Base-by-base conservation (phyloP, 495 filamentous ascomycete genomes). In the Aspergillus carlsbadensis region DNA sequence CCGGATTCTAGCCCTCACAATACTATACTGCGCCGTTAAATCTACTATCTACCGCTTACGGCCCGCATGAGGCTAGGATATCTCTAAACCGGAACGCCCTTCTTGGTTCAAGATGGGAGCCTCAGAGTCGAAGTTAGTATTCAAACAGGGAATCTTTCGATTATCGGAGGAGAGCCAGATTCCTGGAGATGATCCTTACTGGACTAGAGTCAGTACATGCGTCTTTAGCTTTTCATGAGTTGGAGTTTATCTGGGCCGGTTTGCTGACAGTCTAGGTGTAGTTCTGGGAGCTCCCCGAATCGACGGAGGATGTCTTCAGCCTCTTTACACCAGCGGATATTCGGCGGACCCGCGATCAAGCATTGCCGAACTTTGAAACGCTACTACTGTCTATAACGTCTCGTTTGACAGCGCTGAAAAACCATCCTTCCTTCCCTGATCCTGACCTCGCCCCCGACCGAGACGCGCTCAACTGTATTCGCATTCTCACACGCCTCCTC, bases 261-360 rank as follows among this genome's bases (percentile, higher is more conserved):
- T 70, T 26, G 66, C 48, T 52, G 34, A 53, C 55, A n/a, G 22
- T 18, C 36, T 31, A 29, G 1, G 36, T 43, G 10, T 63, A 96
- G 92, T 99, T 97, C 76, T 97, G 93, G 91, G 90, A 97, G 73
- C 87, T 99, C 20, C 94, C 95, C 59, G 95, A 98, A 72, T 92
- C 91, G 13, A 82, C 90, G 34, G 94, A 98, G 59, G 94, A 99
- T 75, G 86, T 98, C 65, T 98, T 98, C 78, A 95, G 90, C 60
- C 84, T 99, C 50, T 99, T 98, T 73, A 91, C 92, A 43, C 87
- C 92, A 10, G 84, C 89, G 33, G 94, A 99, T 72, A 92, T 99
- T 52, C 89, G 95, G 52, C 85, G 92, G 59, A 92, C 91, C 34
- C 83, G 93, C 62, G 94, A 98, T 69, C 81, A 84, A 63, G 86